Evolutionary conservation across 768 basidiomycete genomes (phyloP), one percentile per base, ranked within the genome.

Genomic region (Termitomyces sp.): DNA sequence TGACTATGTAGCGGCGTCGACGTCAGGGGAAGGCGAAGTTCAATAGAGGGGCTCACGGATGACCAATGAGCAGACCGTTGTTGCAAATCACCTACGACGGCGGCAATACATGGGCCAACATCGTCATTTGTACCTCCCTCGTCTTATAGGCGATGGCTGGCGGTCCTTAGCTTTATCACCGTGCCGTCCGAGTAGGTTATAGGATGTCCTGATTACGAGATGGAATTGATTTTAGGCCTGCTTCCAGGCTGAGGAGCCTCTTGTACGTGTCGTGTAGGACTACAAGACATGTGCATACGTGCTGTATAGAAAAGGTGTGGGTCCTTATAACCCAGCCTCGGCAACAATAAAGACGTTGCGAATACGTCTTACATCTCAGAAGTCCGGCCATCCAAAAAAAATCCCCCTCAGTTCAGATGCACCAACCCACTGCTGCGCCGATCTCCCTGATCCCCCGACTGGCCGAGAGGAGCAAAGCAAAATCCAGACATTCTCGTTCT

Each of bases 351-450:
- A 25, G 19, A n/a, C 19, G 11, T 40, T 50, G 10, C 48, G 19
- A 17, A 10, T 29, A 17, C 25, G 12, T 45, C 8, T 23, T 14
- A 45, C 34, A 34, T 2, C 34, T 34, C 9, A 34, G 34, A 43
- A 49, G 34, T 16, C 35, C 48, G 19, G 46, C 46, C 31, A 8
- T 12, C 31, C 32, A 3, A 7, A n/a, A 5, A 23, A 23, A 32
- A 53, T 19, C 19, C 38, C 31, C n/a, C n/a, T n/a, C n/a, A n/a
- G n/a, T n/a, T 51, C 16, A 65, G 21, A 65, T 61, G 43, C 64
- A 65, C 59, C 62, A 65, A 27, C 64, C 64, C 17, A 65, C 56
- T 34, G 64, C 64, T 38, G 59, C 41, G 17, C 59, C 62, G 3
- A 63, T 46, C 19, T 65, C 62, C 35, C 64, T 54, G 12, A 63